Conservation (phyloP, 352 stramenopile species). For the Phytophthora palmivora region DNA sequence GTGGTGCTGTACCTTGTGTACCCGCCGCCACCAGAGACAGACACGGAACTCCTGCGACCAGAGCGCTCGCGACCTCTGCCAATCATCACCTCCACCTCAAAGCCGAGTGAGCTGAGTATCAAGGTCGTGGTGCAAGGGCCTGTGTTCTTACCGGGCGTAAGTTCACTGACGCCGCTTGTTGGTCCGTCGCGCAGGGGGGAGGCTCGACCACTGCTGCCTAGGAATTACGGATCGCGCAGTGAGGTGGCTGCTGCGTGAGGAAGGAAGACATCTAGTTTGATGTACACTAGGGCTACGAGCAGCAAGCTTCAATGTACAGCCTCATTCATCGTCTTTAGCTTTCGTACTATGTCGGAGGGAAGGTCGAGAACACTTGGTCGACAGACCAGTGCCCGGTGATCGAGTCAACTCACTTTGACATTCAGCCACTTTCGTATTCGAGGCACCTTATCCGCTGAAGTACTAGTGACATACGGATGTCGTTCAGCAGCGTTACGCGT, state of each 20-base stretch:
- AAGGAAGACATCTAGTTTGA: background rate
- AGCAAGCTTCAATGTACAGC: constrained; percentile 10
- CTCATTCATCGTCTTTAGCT: no score
- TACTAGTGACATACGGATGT: no score
- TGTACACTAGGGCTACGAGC: constrained; percentile 4
- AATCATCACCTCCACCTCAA: constrained; percentile 13
- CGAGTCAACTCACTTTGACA: no score
- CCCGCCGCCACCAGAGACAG: constrained; percentile 12
- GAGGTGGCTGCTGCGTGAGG: constrained; percentile 13
- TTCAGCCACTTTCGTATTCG: no score
- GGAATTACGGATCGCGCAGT: constrained; percentile 12
- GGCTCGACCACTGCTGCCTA: constrained; percentile 5
- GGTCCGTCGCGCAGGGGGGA: constrained; percentile 1
- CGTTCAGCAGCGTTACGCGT: no score
- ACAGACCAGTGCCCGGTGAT: no score
- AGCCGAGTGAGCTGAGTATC: constrained; percentile 19
- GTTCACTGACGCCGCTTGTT: constrained; percentile 19
- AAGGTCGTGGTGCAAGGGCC: constrained; percentile 6
- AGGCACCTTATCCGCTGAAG: no score
- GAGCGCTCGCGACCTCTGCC: constrained; percentile 10
- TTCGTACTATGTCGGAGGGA: no score
- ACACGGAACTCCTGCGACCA: constrained; percentile 4
- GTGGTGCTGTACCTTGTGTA: constrained; percentile 46
- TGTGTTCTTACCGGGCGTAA: constrained; percentile 12
- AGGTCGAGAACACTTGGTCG: no score